Evolutionary conservation across 129 eudicot genomes (phyloP).

Genomic region (Logfia minima): DNA sequence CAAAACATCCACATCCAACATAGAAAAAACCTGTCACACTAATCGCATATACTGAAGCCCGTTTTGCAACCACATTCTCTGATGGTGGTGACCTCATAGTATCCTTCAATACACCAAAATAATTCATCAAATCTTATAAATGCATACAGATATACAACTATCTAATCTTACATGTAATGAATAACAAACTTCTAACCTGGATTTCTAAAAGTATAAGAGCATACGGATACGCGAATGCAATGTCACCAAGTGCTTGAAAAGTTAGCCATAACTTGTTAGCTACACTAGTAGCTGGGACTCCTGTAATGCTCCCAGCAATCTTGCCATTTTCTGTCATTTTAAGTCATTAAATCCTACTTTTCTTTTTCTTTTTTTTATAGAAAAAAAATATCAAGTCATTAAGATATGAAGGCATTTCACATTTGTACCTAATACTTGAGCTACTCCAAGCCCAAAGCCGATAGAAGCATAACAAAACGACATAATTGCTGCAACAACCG

Average conservation of each 20-base stretch:
- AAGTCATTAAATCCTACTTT: not conserved
- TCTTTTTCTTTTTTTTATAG: not conserved
- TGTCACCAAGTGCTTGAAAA: conserved; percentile 77
- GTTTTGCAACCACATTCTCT: conserved; percentile 63
- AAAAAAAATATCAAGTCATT: not conserved
- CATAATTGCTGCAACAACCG: conserved; percentile 62
- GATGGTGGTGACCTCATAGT: conserved; percentile 69
- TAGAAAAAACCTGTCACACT: conserved; percentile 59
- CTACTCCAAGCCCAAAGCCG: conserved; percentile 62
- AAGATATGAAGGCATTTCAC: conserved; percentile 3
- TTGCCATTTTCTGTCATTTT: conserved; percentile 39
- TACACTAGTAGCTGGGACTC: conserved; percentile 41
- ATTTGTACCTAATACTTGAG: conserved; percentile 40
- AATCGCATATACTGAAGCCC: conserved; percentile 55
- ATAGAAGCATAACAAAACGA: conserved; percentile 61
- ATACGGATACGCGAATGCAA: conserved; percentile 79
- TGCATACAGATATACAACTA: not conserved
- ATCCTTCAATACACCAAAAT: conserved; percentile 43
- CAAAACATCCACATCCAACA: conserved; percentile 80
- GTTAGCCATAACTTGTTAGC: conserved; percentile 64
- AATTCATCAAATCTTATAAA: not conserved
- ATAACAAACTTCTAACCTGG: conserved; percentile 49
- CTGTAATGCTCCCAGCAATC: conserved; percentile 49
- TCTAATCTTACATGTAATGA: not conserved
- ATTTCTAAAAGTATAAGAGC: conserved; percentile 79